Percentiles rank a stretch among this genome's conserved stretches.
Conservation (phyloP, 805 yeast genomes). For the Blastobotrys terrestris region DNA sequence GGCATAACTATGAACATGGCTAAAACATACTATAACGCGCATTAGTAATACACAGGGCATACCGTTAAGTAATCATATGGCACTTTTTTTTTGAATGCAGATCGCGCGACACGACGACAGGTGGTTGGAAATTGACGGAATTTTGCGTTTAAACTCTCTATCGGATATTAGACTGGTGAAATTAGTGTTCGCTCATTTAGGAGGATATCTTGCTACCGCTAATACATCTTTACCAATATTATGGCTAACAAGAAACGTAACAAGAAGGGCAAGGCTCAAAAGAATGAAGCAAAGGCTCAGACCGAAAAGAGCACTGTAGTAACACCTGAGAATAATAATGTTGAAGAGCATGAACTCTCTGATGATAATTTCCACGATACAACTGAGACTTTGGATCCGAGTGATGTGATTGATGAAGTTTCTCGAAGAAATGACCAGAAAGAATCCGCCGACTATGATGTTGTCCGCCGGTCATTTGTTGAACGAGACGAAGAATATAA, state of each 20-base stretch:
- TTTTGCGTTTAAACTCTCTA: neutral
- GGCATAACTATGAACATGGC: no score
- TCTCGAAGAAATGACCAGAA: neutral
- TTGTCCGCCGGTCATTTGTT: neutral
- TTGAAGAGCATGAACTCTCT: neutral
- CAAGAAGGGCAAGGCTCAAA: neutral
- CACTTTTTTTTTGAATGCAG: neutral
- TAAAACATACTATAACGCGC: no score
- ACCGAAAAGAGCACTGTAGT: neutral
- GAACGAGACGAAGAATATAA: neutral
- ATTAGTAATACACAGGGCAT: no score
- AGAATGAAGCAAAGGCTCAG: neutral
- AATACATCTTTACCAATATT: neutral
- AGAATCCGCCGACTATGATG: neutral
- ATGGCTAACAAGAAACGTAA: neutral
- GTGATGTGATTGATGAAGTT: neutral
- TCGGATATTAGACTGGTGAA: neutral
- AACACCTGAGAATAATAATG: neutral
- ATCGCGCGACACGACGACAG: neutral
- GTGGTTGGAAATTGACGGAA: neutral
- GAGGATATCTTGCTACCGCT: neutral
- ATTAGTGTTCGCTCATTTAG: neutral
- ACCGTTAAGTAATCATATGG: neutral
- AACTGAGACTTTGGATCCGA: neutral
- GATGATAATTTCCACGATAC: neutral